Conservation (phyloP, 1,284 basidiomycete genomes). For the Ganoderma meredithae region DNA sequence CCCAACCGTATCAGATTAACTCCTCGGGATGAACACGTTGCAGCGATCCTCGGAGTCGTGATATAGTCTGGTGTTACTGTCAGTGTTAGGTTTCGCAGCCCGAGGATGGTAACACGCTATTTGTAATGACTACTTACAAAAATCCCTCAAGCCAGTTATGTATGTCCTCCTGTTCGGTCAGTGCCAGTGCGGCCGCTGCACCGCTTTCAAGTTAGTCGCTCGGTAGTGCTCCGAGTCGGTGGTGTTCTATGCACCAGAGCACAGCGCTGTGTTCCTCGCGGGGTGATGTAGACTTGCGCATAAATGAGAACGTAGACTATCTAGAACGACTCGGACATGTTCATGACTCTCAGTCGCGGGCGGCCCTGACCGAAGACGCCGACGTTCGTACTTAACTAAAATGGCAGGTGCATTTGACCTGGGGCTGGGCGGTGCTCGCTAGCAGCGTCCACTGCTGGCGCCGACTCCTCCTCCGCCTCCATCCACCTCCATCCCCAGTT, state of each 20-base stretch:
- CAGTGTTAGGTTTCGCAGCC: background rate
- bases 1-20: constrained; percentile 17
- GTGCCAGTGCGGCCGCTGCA: no score
- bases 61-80: background rate
- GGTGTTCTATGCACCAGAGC: no score
- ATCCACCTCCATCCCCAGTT: background rate
- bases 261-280: no score
- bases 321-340: background rate
- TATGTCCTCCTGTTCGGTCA: no score
- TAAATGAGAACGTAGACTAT: background rate
- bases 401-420: background rate
- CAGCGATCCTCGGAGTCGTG: background rate
- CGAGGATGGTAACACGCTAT: background rate
- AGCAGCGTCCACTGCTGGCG: background rate
- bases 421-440: background rate
- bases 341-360: background rate
- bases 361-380: background rate
- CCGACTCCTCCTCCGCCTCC: background rate
- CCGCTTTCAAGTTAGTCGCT: no score
- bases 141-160: no score
- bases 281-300: no score
- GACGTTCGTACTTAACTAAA: constrained; percentile 4
- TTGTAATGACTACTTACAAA: no score
- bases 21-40: constrained; percentile 19
- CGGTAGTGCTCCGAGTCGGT: no score